Base-by-base conservation (phyloP, 768 basidiomycete species). In the Pleurotus djamor region DNA sequence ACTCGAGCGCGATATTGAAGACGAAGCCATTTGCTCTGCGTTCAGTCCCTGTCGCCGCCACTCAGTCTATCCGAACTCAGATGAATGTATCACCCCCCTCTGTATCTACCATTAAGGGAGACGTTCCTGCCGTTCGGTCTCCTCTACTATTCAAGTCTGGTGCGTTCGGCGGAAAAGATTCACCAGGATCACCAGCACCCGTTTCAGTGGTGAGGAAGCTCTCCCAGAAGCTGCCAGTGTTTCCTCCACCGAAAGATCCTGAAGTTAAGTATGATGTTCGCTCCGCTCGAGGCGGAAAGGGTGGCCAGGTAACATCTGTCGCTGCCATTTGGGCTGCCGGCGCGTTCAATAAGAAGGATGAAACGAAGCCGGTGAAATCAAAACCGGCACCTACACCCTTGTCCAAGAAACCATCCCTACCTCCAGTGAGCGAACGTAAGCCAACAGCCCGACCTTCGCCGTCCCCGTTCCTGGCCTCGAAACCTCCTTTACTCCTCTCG, bases 271-370 rank as follows among this genome's bases (percentile, higher is more conserved):
- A 92, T 65, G 85, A 92, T 65, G 71, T 91, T 28, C 84, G 87
- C 10, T 92, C 89, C 38, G 90, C 89, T 4, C 80, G 91, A 17
- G 90, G 92, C 4, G 91, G 92, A 2, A 75, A 81, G 45, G 91
- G 92, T 2, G 92, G 91, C 10, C 80, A 82, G 56, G 91, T 92
- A 13, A 78, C 89, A 2, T 77, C 89, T 4, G 88, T 91, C 0
- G 84, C 88, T 0, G 82, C 89, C 2, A 74, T 93, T 21, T 93
- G 91, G 90, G 83, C 88, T 2, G 74, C 84, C 37, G 83, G 78
- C n/a, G 77, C 76, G 5, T 63, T 70, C 12, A 56, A 32, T 13
- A 56, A 56, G 17, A 38, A 32, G 5, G 61, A 61, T 4, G 62
- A 61, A 17, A n/a, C 49, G 28, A 56, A 58, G 55, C 13, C 60